These are phyloP conservation scores for Phytophthora idaei DNA, from an alignment of 352 stramenopile genomes.

Conservation along the genomic window DNA sequence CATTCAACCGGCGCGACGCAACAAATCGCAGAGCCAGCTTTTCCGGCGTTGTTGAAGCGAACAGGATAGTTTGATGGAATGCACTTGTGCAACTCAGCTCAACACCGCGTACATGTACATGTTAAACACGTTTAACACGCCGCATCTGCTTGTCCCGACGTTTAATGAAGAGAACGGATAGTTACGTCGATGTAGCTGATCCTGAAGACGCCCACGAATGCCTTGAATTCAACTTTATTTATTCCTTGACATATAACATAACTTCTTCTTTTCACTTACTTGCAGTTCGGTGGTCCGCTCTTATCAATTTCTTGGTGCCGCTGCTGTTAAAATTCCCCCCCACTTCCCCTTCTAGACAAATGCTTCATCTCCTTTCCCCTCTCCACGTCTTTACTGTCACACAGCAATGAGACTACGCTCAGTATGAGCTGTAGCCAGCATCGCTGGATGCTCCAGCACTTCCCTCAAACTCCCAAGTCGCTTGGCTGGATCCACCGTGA, in stretches of 20 bases:
- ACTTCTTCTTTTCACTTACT: constrained; percentile 35
- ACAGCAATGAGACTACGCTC: constrained; percentile 37
- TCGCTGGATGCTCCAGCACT: constrained; percentile 49
- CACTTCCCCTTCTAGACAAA: constrained; percentile 14
- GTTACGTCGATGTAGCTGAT: background rate
- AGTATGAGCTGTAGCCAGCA: constrained; percentile 40
- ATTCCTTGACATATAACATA: constrained; percentile 31
- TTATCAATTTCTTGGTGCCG: constrained; percentile 29
- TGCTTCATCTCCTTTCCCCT: constrained; percentile 3
- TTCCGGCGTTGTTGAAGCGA: constrained; percentile 19
- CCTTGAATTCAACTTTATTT: constrained; percentile 35
- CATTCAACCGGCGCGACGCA: constrained; percentile 2
- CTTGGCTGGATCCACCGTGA: constrained; percentile 41
- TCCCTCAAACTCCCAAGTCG: constrained; percentile 37
- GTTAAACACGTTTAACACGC: constrained; percentile 19
- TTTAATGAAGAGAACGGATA: background rate
- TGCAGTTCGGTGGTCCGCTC: constrained; percentile 15
- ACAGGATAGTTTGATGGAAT: background rate
- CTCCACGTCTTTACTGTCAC: constrained; percentile 6
- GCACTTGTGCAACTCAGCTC: constrained; percentile 20
- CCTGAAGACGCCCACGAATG: background rate
- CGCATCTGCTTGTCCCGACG: constrained; percentile 17
- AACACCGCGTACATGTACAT: background rate
- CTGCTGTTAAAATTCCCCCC: constrained; percentile 12
- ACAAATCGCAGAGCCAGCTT: constrained; percentile 18